Conservation (phyloP, 306 rosid species). For the Corylus avellana region DNA sequence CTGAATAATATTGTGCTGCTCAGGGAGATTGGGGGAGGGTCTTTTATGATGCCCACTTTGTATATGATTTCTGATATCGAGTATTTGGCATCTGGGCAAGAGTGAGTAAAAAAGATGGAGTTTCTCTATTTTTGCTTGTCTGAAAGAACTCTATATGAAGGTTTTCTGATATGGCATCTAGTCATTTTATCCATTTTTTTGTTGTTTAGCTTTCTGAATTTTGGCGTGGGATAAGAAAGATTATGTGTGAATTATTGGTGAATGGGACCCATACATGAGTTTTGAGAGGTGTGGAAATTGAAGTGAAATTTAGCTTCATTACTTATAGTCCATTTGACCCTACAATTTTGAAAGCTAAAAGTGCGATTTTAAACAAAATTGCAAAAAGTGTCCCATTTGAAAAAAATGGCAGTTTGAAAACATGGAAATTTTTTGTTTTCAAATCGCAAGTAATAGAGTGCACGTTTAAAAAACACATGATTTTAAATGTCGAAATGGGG, state of each 20-base stretch:
- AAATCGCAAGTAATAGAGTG: too few relatives aligned
- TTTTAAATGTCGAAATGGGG: too few relatives aligned
- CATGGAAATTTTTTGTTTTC: too few relatives aligned
- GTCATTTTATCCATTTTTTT: background rate
- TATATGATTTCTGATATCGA: background rate
- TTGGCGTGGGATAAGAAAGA: background rate
- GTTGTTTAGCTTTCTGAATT: background rate
- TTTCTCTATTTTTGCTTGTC: background rate
- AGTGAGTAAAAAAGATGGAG: background rate
- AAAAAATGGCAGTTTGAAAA: too few relatives aligned
- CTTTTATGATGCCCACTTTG: background rate
- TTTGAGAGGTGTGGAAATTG: background rate
- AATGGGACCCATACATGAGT: background rate
- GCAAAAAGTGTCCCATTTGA: too few relatives aligned
- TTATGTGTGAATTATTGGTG: background rate
- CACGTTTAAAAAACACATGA: too few relatives aligned
- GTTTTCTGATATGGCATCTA: background rate
- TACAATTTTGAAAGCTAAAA: too few relatives aligned
- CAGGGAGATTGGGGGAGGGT: background rate
- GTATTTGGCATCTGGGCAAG: background rate
- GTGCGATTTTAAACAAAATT: too few relatives aligned
- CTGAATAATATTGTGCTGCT: background rate
- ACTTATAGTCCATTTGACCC: too few relatives aligned
- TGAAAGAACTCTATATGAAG: background rate
- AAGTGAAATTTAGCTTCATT: background rate